Conservation (phyloP, 139 green algal species). For the Microglena sp. region DNA sequence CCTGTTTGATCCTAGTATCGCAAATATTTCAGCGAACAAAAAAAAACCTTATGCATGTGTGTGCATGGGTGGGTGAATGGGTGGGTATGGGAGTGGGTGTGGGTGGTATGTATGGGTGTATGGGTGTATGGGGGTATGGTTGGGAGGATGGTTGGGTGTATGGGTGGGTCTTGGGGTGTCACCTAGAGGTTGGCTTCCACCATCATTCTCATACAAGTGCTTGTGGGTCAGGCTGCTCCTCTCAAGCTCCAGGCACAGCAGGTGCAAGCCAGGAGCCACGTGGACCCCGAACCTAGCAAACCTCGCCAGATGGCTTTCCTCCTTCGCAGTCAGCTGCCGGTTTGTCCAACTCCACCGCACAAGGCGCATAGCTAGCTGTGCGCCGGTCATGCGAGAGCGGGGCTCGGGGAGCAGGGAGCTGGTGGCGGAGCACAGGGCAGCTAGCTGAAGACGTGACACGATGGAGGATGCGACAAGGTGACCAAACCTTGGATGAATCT, state of each 20-base stretch:
- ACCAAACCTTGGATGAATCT: slow-evolving; percentile 34
- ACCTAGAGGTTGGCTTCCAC: too few relatives aligned
- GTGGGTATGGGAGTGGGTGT: too few relatives aligned
- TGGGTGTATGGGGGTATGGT: too few relatives aligned
- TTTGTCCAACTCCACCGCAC: slow-evolving; percentile 36
- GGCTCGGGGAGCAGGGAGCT: slow-evolving; percentile 40
- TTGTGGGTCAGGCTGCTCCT: too few relatives aligned
- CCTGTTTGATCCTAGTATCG: too few relatives aligned
- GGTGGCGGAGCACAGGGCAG: slow-evolving; percentile 46
- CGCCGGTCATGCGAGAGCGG: slow-evolving; percentile 25
- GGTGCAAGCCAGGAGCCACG: slow-evolving; percentile 26
- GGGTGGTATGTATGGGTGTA: too few relatives aligned
- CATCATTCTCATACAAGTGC: too few relatives aligned
- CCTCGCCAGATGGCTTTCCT: slow-evolving; percentile 20
- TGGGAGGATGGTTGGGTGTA: too few relatives aligned
- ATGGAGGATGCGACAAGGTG: slow-evolving; percentile 25
- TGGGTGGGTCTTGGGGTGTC: too few relatives aligned
- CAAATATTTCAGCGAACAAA: too few relatives aligned
- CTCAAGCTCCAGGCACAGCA: slow-evolving; percentile 28
- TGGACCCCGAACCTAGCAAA: slow-evolving; percentile 5
- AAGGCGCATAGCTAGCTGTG: slow-evolving; percentile 33
- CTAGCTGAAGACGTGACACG: slow-evolving; percentile 43
- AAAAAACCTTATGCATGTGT: too few relatives aligned
- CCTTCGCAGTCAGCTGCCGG: slow-evolving; percentile 18
- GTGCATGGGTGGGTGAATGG: too few relatives aligned